A percentile compares a stretch with the other conserved stretches of the same genome.
phyloP scores from a whole-genome alignment of 305 asterid genomes.

The Plantago coronopus region DNA sequence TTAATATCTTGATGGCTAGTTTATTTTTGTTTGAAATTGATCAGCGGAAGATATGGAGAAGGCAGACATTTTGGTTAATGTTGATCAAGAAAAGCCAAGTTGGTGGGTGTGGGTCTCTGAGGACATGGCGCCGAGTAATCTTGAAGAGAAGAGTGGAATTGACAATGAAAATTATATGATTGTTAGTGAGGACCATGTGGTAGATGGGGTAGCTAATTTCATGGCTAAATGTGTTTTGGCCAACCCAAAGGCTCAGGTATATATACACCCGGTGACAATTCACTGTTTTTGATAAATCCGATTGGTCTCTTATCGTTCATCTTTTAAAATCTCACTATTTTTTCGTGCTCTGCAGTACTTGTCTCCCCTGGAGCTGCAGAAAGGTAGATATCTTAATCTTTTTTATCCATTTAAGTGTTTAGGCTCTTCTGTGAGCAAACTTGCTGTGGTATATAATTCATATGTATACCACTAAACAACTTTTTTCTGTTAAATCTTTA shows the following conservation, averaged over 20 bases:
- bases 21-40: slow-evolving; percentile 4
- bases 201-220: slow-evolving; percentile 83
- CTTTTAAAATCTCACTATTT: slow-evolving; percentile 10
- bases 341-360: slow-evolving; percentile 51
- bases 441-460: background rate
- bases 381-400: slow-evolving; percentile 36
- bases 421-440: background rate
- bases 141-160: slow-evolving; percentile 70
- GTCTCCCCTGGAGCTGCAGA: slow-evolving; percentile 69
- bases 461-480: background rate
- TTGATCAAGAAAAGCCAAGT: slow-evolving; percentile 70
- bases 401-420: background rate
- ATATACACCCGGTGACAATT: slow-evolving; percentile 2
- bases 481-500: background rate
- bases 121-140: slow-evolving; percentile 45
- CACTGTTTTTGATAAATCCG: slow-evolving; percentile 5
- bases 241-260: slow-evolving; percentile 63
- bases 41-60: slow-evolving; percentile 41
- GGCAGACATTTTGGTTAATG: slow-evolving; percentile 49
- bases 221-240: slow-evolving; percentile 83
- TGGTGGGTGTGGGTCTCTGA: slow-evolving; percentile 97
- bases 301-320: slow-evolving; percentile 1
- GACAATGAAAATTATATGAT: slow-evolving; percentile 73
- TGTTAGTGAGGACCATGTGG: slow-evolving; percentile 73
- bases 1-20: background rate